Percentiles rank a stretch among this genome's conserved stretches.
Evolutionary conservation across 2,329 filamentous ascomycete genomes (phyloP).

Genomic region (Calonectria fujianensis): DNA sequence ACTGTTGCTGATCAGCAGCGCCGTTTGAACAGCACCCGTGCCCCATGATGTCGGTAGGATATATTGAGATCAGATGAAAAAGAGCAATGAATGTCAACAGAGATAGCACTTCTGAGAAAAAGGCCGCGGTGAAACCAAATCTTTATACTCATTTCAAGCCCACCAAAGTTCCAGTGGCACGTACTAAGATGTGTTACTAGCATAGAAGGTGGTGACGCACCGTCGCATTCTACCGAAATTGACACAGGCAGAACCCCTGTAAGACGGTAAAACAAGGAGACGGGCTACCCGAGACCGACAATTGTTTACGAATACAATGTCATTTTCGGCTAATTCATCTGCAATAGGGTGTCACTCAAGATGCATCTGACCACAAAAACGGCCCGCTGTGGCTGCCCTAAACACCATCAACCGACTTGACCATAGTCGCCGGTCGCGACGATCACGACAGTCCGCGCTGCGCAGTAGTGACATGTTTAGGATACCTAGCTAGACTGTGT

Average conservation of each 20-base stretch:
- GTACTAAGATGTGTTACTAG: neutral
- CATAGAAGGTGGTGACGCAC: neutral
- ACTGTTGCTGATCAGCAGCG: neutral
- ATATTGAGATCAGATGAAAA: neutral
- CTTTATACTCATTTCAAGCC: neutral
- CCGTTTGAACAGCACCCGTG: neutral
- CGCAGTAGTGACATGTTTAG: no score
- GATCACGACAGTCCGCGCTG: no score
- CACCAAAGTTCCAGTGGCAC: neutral
- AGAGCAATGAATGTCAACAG: no score
- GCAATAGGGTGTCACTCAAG: neutral
- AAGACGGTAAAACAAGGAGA: neutral
- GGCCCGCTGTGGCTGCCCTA: neutral
- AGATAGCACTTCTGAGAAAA: no score
- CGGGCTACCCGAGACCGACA: neutral
- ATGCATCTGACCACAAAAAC: neutral
- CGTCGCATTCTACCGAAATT: neutral
- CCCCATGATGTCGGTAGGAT: neutral
- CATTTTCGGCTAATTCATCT: neutral
- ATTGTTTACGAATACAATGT: neutral
- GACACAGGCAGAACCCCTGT: neutral
- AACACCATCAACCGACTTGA: no score
- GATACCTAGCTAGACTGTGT: no score
- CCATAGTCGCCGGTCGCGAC: no score
- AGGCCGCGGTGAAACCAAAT: accelerated